These are phyloP conservation scores for Trichoderma semiorbis DNA, from an alignment of 2,329 filamentous ascomycete genomes.

Conservation along the genomic window DNA sequence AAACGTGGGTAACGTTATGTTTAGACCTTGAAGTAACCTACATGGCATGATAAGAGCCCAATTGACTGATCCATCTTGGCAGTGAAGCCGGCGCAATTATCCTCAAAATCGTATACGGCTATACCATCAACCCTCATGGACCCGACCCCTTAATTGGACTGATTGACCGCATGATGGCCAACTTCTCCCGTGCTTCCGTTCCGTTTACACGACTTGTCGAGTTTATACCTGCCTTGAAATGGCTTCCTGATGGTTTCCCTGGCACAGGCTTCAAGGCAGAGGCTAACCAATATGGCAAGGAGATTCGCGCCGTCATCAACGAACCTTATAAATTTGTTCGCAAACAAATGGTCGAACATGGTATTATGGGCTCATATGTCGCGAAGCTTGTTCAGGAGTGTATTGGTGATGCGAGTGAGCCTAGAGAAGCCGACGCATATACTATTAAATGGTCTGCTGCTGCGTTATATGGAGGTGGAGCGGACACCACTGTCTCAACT, in stretches of 20 bases:
- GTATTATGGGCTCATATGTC: neutral
- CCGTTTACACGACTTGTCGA: constrained; percentile 26
- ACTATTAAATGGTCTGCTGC: constrained; percentile 5
- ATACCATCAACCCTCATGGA: constrained; percentile 25
- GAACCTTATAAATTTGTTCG: neutral
- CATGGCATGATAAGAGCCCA: neutral
- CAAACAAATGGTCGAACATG: neutral
- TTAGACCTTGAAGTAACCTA: neutral
- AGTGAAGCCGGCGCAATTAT: constrained; percentile 24
- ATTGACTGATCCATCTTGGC: neutral
- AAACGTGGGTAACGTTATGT: neutral
- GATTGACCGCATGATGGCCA: constrained; percentile 22
- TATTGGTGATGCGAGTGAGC: neutral
- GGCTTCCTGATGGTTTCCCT: constrained; percentile 26
- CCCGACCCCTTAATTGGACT: constrained; percentile 24
- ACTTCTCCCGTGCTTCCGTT: constrained; percentile 23
- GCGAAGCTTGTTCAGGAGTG: neutral
- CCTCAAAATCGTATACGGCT: constrained; percentile 24
- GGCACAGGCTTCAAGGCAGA: constrained; percentile 25
- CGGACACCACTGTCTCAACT: constrained; percentile 7
- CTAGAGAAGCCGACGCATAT: neutral
- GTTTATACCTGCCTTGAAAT: constrained; percentile 23
- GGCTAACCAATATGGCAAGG: neutral
- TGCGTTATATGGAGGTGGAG: constrained; percentile 1
- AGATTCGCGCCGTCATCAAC: neutral